Evolutionary conservation across 2,329 filamentous ascomycete genomes (phyloP), one percentile per base, ranked within the genome.

Genomic region (Bipolaris oryzae): DNA sequence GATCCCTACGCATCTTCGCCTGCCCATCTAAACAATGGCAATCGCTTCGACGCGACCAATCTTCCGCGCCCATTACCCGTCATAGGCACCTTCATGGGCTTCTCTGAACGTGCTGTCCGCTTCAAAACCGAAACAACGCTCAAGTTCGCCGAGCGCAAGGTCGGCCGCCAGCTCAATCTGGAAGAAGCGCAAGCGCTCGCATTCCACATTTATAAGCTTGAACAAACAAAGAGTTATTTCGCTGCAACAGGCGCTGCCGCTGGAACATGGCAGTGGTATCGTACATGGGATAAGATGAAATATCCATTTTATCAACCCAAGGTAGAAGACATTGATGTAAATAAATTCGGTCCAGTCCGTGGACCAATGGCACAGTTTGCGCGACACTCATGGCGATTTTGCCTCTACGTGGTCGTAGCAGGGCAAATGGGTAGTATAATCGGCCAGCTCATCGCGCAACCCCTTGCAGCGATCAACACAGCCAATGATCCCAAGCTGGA

Each of bases 291-390:
- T n/a, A 70, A 60, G 16, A 75, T 72, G 56, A 68, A 73, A 10
- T 81, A 80, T 49, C 80, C 79, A 3, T 74, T 78, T 35, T 79
- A 72, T 43, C 72, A 73, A 44, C 78, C 79, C 0, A 75, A 75
- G 45, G 57, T 70, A 0, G 72, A 74, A 56, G 64, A 66, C 11
- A 76, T 79, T 51, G 72, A 77, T 33, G 73, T 72, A 4, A 76
- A 80, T 33, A 73, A 71, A 25, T 77, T 77, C 42, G 66, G 75
- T 1, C 69, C 64, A 53, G 61, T 61, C 55, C 71, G 64, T 46
- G 78, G 78, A 0, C 61, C 67, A 1, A 46, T 55, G 50, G 79
- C 79, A 10, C 53, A 57, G 48, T 39, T 49, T 66, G 58, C 68
- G 63, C 42, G 69, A 61, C 60, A 70, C 46, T 38, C 63, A 20